Conservation (phyloP, 768 basidiomycete genomes). For the Kwoniella bestiolae region DNA sequence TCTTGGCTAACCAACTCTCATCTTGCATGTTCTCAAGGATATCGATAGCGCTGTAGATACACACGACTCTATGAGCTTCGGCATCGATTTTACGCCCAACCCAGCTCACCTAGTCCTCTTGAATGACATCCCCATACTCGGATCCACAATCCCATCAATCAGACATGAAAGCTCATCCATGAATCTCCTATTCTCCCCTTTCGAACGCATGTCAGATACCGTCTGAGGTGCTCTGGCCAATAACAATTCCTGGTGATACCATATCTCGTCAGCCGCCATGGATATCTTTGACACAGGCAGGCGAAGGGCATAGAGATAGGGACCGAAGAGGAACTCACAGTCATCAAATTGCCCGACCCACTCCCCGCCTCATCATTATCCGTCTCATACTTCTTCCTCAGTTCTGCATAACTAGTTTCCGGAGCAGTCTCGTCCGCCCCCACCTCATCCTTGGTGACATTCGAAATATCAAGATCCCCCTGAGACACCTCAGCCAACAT, state of each 20-base stretch:
- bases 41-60: conserved; percentile 30
- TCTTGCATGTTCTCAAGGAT: conserved; percentile 42
- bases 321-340: conserved; percentile 25
- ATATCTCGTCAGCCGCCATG: not conserved
- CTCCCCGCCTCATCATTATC: conserved; percentile 35
- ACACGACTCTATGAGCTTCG: conserved; percentile 10
- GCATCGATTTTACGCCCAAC: conserved; percentile 4
- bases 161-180: conserved; percentile 53
- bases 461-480: conserved; percentile 12
- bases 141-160: conserved; percentile 42
- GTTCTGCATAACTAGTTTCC: conserved; percentile 48
- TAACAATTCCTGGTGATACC: conserved; percentile 19
- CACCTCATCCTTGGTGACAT: not conserved
- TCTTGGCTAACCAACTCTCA: conserved; percentile 42
- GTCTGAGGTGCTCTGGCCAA: conserved; percentile 38
- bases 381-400: conserved; percentile 46
- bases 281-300: conserved; percentile 11
- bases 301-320: no score
- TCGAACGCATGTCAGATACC: conserved; percentile 51
- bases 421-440: conserved; percentile 5
- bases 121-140: conserved; percentile 19
- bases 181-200: conserved; percentile 53
- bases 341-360: conserved; percentile 29
- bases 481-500: conserved; percentile 25
- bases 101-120: conserved; percentile 39